These are phyloP conservation scores for Corylus avellana DNA, from an alignment of 306 rosid species.

Conservation along the genomic window DNA sequence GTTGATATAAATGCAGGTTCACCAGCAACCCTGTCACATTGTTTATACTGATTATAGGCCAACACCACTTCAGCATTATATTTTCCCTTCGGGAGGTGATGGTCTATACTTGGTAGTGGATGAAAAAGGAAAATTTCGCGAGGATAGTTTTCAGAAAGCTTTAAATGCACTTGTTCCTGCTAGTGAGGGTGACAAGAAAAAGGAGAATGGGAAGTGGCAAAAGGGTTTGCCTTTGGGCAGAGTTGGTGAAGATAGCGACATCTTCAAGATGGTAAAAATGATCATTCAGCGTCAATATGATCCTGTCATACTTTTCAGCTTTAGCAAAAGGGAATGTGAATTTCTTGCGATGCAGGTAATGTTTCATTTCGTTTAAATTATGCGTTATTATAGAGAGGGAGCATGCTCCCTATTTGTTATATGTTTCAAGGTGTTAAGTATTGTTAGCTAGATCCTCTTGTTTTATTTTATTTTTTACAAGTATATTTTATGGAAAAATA, in stretches of 20 bases:
- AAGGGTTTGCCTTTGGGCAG: conserved; percentile 67
- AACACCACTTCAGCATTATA: conserved; percentile 93
- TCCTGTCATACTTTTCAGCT: conserved; percentile 93
- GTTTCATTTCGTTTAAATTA: conserved; percentile 4
- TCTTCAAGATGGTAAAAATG: conserved; percentile 98
- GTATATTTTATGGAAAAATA: background rate
- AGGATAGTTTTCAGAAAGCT: conserved; percentile 84
- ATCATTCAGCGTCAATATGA: conserved; percentile 93
- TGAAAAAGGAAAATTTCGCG: conserved; percentile 80
- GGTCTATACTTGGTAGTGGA: conserved; percentile 91
- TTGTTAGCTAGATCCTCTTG: background rate
- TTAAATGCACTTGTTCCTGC: conserved; percentile 72
- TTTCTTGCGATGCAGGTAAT: conserved; percentile 94
- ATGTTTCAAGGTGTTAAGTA: background rate
- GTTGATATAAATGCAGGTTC: conserved; percentile 59
- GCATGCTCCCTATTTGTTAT: background rate
- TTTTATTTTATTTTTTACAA: background rate
- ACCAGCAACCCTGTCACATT: conserved; percentile 92
- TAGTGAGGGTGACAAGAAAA: conserved; percentile 57
- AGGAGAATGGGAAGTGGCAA: conserved; percentile 67
- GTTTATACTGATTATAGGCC: conserved; percentile 96
- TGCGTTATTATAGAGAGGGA: background rate
- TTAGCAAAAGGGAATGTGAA: conserved; percentile 97
- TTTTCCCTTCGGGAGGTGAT: conserved; percentile 84
- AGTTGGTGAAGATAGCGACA: conserved; percentile 79